Evolutionary conservation across 2,329 filamentous ascomycete genomes (phyloP), one percentile per base, ranked within the genome.

Genomic region (Penicillium sclerotigenum): DNA sequence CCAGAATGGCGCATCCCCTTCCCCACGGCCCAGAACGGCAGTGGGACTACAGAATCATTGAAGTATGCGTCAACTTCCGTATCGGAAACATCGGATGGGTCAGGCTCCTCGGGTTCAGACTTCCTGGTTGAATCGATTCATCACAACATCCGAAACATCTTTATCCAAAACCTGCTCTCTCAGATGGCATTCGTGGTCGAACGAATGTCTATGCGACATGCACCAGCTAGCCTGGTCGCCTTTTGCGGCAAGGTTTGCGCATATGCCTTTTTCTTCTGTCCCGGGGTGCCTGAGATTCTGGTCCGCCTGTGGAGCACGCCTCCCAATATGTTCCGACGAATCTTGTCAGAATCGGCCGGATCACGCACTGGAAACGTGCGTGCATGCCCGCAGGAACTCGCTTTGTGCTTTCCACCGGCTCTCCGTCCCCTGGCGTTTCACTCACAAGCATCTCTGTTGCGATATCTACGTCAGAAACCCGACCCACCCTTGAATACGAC

Each of bases 231-330:
- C 64, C 73, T 91, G 56, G 89, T 96, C 56, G 88, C 88, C 29
- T 96, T 96, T 70, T 91, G 90, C 52, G 92, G 90, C 57, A 95
- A 94, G 74, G 90, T 91, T 4, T 93, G 89, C 68, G 91, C 92
- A 2, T 96, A 95, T 72, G 91, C 90, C 29, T 96, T 96, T 73
- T 94, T 93, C 75, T 97, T 96, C 67, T 92, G 90, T 28, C 90
- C 91, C 0, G 90, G 90, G 5, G 84, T 96, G 52, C 88, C 90
- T 8, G 91, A 96, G 67, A 84, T 96, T 48, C 79, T 96, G 47
- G 84, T 93, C 26, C 85, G 91, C 16, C 77, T 96, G 5, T 96
- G 92, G 91, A 85, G 84, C 36, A 80, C 90, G 20, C 84, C 86
- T 2, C 77, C 87, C 4, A 85, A 87, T 55, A 77, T 85, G 40